Percentiles rank a stretch among this genome's conserved stretches.
These are phyloP conservation scores for Penicillium mononematosum DNA, from an alignment of 495 filamentous ascomycete genomes.

Conservation along the genomic window DNA sequence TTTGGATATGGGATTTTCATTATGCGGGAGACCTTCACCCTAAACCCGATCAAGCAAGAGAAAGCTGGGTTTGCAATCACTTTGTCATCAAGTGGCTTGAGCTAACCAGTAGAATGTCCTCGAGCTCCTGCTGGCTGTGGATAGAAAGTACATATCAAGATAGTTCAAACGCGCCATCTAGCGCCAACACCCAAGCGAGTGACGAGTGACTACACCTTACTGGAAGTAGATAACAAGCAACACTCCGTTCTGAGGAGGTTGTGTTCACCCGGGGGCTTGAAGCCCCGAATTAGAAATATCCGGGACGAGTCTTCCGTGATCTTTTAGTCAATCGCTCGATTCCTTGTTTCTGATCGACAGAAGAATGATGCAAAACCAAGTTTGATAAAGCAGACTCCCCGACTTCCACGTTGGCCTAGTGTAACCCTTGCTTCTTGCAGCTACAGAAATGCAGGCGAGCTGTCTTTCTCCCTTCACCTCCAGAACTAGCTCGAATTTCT, in stretches of 20 bases:
- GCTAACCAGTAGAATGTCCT: background rate
- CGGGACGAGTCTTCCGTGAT: slow-evolving; percentile 6
- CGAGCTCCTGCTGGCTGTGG: slow-evolving; percentile 1
- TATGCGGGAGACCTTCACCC: background rate
- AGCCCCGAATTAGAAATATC: background rate
- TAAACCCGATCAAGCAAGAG: slow-evolving; percentile 10
- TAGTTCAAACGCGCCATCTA: background rate
- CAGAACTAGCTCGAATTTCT: background rate
- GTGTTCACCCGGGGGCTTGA: background rate
- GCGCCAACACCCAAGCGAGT: background rate
- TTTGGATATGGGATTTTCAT: slow-evolving; percentile 4
- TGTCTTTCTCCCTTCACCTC: slow-evolving; percentile 10
- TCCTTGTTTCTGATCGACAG: slow-evolving; percentile 9
- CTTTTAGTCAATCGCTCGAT: slow-evolving; percentile 5
- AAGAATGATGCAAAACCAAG: slow-evolving; percentile 8
- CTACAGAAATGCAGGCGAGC: background rate
- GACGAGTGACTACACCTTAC: background rate
- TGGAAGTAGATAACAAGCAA: background rate
- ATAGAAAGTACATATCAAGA: background rate
- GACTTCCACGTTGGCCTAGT: slow-evolving; percentile 9
- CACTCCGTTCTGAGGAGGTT: background rate
- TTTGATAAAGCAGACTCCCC: background rate
- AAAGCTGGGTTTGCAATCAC: background rate
- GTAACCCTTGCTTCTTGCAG: slow-evolving; percentile 14
- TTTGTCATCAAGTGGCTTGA: background rate